Percentiles rank a stretch among this genome's conserved stretches.
Evolutionary conservation across 495 filamentous ascomycete species (phyloP).

Genomic region (Penicillium crystallinum): DNA sequence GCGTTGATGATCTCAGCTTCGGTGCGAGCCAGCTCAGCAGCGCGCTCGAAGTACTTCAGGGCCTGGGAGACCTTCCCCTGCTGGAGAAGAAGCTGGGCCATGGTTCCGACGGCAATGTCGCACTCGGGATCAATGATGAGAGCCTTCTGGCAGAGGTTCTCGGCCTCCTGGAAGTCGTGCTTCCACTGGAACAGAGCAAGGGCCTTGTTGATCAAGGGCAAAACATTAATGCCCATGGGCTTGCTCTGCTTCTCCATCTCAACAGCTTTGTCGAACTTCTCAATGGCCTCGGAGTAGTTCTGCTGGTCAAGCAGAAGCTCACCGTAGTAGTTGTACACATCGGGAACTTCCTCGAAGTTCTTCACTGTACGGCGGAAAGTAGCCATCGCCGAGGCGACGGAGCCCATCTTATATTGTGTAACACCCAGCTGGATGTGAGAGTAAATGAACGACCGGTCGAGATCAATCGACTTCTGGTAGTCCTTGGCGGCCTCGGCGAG

Average conservation of each 20-base stretch:
- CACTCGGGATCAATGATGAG: conserved; percentile 98
- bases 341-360: conserved; percentile 93
- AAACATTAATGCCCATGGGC: conserved; percentile 91
- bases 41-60: conserved; percentile 93
- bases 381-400: conserved; percentile 94
- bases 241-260: conserved; percentile 96
- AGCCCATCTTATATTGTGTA: conserved; percentile 99
- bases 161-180: conserved; percentile 89
- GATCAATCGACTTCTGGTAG: conserved; percentile 98
- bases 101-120: conserved; percentile 97
- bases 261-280: conserved; percentile 96
- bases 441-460: conserved; percentile 94
- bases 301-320: conserved; percentile 97
- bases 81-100: conserved; percentile 97
- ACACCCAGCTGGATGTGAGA: conserved; percentile 99
- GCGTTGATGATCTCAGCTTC: conserved; percentile 96
- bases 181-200: conserved; percentile 97
- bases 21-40: conserved; percentile 90
- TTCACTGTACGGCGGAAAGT: conserved; percentile 97
- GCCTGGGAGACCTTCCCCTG: conserved; percentile 96
- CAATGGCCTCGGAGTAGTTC: conserved; percentile 90
- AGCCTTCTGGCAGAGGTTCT: conserved; percentile 95
- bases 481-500: conserved; percentile 92
- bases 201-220: conserved; percentile 98
- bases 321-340: conserved; percentile 99